Percentiles rank a stretch among this genome's conserved stretches.
Evolutionary conservation across 1,139 yeast genomes (phyloP).

Genomic region (Kodamaea sp.): DNA sequence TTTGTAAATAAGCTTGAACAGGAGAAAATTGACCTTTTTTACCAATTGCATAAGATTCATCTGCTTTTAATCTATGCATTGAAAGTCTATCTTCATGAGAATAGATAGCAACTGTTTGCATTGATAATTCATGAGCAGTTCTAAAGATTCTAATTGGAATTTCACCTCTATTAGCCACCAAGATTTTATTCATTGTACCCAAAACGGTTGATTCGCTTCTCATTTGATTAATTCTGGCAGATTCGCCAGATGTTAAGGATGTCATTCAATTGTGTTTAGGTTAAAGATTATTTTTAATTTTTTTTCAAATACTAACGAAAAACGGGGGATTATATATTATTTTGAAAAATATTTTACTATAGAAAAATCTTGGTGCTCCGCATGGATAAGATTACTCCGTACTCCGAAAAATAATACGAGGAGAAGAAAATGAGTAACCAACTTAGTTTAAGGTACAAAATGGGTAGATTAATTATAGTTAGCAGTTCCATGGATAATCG

Average conservation of each 20-base stretch:
- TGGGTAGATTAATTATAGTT: too few relatives aligned
- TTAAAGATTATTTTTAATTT: too few relatives aligned
- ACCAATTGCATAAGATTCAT: constrained; percentile 91
- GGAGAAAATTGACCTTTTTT: constrained; percentile 87
- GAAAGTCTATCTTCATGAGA: constrained; percentile 95
- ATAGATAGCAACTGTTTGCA: constrained; percentile 97
- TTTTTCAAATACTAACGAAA: too few relatives aligned
- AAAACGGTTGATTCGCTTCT: constrained; percentile 61
- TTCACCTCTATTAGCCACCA: constrained; percentile 96
- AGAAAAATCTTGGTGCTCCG: too few relatives aligned
- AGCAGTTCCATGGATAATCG: too few relatives aligned
- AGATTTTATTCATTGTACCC: constrained; percentile 67
- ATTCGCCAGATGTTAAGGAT: constrained; percentile 11
- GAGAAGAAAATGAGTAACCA: too few relatives aligned
- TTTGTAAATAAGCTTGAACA: constrained; percentile 93
- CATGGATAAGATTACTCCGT: too few relatives aligned
- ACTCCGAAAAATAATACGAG: too few relatives aligned
- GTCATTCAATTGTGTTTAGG: constrained; percentile 1
- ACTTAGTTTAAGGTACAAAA: too few relatives aligned
- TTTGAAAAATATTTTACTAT: too few relatives aligned
- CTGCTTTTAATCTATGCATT: constrained; percentile 92
- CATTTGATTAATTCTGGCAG: constrained; percentile 42
- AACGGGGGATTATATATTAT: too few relatives aligned
- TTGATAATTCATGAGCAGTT: constrained; percentile 95
- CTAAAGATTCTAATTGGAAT: constrained; percentile 88